Base-by-base conservation (phyloP, 2,329 filamentous ascomycete species). In the Penicillium sp. region DNA sequence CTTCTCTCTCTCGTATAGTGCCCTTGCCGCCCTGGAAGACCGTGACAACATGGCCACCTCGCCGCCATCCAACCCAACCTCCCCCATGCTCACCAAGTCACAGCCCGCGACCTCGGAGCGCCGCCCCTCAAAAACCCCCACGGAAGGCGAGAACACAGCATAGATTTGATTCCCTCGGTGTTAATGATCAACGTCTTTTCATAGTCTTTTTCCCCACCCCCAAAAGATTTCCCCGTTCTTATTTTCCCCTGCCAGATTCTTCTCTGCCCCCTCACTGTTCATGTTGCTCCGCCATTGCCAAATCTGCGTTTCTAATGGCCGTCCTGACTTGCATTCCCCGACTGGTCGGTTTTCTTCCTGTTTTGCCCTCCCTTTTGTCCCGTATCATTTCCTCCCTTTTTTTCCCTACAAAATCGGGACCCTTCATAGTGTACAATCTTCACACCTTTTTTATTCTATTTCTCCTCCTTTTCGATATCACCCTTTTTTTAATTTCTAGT, bases 61-160 rank as follows among this genome's bases (percentile, higher is more conserved):
- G 54, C 80, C 80, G 43, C 78, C 80, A 36, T 81, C 79, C 24
- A 77, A 79, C 68, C 78, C 78, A 39, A 75, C 78, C 44, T 82
- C 80, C 35, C 80, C 80, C 55, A 71, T 76, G 57, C 71, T 77
- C 56, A 75, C 75, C 58, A 82, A 81, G 67, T 75, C 78, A 49
- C 78, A 78, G 69, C 79, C 78, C 54, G 74, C 73, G 49, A 71
- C 72, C 52, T 71, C 74, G 62, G 76, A 79, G 66, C 76, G 75
- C 61, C 74, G 75, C 58, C 75, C 74, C 65, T 77, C 78, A 52
- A 76, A 76, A 69, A 76, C 77, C 54, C 75, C 76, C 58, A 74
- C 73, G n/a, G 70, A 73, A 60, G 73, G 71, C 56, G 73, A 73
- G 66, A 69, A 71, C 68, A 64, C 73, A 69, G 73, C 73, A 75